Evolutionary conservation across 371 early-diverging fungal genomes (phyloP).

Genomic region (Lichtheimia hyalospora): DNA sequence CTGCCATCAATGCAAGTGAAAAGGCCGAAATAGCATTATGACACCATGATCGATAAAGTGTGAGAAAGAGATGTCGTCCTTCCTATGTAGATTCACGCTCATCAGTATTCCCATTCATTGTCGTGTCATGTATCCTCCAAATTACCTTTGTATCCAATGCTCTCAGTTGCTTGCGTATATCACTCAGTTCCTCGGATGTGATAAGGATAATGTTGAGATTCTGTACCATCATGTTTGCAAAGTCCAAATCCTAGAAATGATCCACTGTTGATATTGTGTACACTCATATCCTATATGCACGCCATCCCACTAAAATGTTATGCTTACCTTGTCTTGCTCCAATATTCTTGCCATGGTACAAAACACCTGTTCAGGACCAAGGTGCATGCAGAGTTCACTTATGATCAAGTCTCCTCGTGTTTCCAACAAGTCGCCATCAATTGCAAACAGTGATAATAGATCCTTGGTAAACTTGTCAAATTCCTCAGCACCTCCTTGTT

Average conservation of each 20-base stretch:
- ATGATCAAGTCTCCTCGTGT: constrained; percentile 84
- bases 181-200: constrained; percentile 83
- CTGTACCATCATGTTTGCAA: constrained; percentile 91
- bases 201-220: constrained; percentile 91
- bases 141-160: constrained; percentile 61
- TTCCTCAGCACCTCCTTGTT: constrained; percentile 72
- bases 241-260: constrained; percentile 66
- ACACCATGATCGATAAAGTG: constrained; percentile 87
- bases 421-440: constrained; percentile 81
- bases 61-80: constrained; percentile 71
- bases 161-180: constrained; percentile 70
- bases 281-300: no score
- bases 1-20: constrained; percentile 84
- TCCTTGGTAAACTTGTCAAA: constrained; percentile 77
- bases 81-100: constrained; percentile 24
- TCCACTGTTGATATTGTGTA: no score
- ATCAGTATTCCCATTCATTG: no score
- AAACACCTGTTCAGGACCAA: constrained; percentile 85
- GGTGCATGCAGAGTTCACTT: constrained; percentile 80
- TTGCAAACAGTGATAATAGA: constrained; percentile 77
- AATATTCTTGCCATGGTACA: constrained; percentile 76
- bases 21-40: constrained; percentile 89
- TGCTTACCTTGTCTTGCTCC: constrained; percentile 64
- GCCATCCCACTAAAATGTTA: neutral
- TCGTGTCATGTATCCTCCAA: no score